Percentiles rank a stretch among this genome's conserved stretches.
Evolutionary conservation across 345 rosid species (phyloP).

Genomic region (Eucalyptus tenuipes): DNA sequence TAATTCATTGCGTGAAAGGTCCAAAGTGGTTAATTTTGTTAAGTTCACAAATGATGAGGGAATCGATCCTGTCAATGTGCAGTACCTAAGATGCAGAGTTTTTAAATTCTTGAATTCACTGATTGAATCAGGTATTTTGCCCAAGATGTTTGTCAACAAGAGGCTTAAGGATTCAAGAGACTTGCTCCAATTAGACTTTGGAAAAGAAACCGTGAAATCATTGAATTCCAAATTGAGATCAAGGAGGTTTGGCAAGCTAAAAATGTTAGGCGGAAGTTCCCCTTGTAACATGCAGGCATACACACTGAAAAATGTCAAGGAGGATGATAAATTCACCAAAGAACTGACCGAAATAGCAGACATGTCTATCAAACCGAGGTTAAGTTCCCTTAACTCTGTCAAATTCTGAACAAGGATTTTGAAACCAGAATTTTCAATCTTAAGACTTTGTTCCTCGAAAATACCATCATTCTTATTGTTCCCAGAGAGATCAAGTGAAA

Average conservation of each 20-base stretch:
- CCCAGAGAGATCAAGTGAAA: background rate
- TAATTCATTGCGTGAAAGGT: background rate
- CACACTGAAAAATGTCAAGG: background rate
- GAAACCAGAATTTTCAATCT: background rate
- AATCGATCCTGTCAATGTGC: background rate
- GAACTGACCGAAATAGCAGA: background rate
- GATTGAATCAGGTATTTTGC: background rate
- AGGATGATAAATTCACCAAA: background rate
- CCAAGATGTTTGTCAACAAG: fast-evolving
- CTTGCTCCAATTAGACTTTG: background rate
- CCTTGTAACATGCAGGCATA: fast-evolving
- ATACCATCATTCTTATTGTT: fast-evolving
- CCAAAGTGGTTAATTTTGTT: background rate
- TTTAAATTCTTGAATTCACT: background rate
- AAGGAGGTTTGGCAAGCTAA: background rate
- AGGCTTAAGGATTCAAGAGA: background rate
- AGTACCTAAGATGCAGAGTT: fast-evolving
- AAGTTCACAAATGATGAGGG: background rate
- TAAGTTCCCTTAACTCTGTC: background rate
- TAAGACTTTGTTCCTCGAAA: fast-evolving
- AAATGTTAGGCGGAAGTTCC: background rate
- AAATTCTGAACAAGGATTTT: background rate
- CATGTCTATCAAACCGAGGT: background rate
- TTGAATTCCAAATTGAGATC: background rate
- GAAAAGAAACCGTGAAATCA: background rate